phyloP scores from a whole-genome alignment of 2,329 filamentous ascomycete genomes.

The Coniochaeta sp. region DNA sequence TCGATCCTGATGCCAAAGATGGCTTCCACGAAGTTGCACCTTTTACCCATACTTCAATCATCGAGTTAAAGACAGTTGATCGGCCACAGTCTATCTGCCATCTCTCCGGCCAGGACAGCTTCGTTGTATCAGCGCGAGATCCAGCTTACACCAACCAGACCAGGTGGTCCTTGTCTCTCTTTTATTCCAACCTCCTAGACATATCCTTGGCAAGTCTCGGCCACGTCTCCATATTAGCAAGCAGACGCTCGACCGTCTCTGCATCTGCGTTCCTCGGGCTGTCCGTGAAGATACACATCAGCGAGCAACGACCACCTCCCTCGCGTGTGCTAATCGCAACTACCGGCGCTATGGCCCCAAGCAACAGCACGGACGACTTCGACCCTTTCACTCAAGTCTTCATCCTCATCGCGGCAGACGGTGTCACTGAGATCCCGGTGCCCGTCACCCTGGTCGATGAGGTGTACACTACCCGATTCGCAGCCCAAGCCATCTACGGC shows the following conservation, averaged over 20 bases:
- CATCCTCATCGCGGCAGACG: constrained; percentile 24
- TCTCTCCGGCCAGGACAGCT: background rate
- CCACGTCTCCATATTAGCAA: background rate
- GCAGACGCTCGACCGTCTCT: no score
- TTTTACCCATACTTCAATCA: background rate
- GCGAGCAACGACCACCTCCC: background rate
- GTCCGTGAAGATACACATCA: background rate
- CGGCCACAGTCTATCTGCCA: background rate
- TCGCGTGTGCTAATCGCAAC: background rate
- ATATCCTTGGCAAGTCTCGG: background rate
- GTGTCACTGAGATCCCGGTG: constrained; percentile 20
- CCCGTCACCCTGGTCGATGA: constrained; percentile 24
- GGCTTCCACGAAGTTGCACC: background rate
- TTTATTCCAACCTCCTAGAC: background rate
- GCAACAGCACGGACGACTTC: constrained; percentile 14
- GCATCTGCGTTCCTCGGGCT: background rate
- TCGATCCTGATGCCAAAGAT: background rate
- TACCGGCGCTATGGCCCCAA: constrained; percentile 1
- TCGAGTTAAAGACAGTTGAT: background rate
- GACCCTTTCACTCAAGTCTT: constrained; percentile 28
- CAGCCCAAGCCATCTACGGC: constrained; percentile 50
- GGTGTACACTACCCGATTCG: constrained; percentile 16
- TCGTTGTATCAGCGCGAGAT: background rate
- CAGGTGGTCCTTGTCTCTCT: background rate
- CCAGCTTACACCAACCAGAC: background rate